Conservation (phyloP, 106 monocot genomes). For the Allium cepa region DNA sequence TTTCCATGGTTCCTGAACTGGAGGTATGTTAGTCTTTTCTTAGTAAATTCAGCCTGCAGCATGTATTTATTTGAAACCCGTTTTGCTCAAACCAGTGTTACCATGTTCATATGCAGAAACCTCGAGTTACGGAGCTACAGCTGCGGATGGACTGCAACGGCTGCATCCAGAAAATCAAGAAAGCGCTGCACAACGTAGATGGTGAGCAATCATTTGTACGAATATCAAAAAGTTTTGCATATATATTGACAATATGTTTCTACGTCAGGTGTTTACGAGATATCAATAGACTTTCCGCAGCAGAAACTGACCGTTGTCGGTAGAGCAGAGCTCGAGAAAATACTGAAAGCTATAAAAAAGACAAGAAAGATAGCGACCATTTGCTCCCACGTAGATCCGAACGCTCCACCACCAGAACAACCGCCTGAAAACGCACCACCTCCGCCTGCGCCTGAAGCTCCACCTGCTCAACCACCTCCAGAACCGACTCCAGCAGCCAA, state of each 20-base stretch:
- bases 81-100: too few species aligned
- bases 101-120: slow-evolving; percentile 16
- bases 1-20: slow-evolving; percentile 25
- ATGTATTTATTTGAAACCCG: too few species aligned
- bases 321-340: slow-evolving; percentile 46
- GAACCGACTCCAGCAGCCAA: neutral
- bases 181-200: slow-evolving; percentile 38
- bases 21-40: slow-evolving; percentile 17
- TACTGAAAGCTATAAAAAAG: slow-evolving; percentile 62
- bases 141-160: slow-evolving; percentile 83
- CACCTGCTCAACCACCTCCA: slow-evolving; percentile 6
- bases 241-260: too few species aligned
- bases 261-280: slow-evolving; percentile 44
- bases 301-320: slow-evolving; percentile 61
- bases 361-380: slow-evolving; percentile 58
- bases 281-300: slow-evolving; percentile 32
- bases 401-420: slow-evolving; percentile 8
- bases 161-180: slow-evolving; percentile 64
- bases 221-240: neutral
- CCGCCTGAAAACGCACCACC: slow-evolving; percentile 15
- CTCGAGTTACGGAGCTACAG: slow-evolving; percentile 43
- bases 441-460: slow-evolving; percentile 4
- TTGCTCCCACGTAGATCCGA: slow-evolving; percentile 43
- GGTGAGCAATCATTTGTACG: slow-evolving; percentile 18
- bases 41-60: too few species aligned